These are phyloP conservation scores for Phialophora verrucosa DNA, from an alignment of 2,329 filamentous ascomycete genomes.

Conservation along the genomic window DNA sequence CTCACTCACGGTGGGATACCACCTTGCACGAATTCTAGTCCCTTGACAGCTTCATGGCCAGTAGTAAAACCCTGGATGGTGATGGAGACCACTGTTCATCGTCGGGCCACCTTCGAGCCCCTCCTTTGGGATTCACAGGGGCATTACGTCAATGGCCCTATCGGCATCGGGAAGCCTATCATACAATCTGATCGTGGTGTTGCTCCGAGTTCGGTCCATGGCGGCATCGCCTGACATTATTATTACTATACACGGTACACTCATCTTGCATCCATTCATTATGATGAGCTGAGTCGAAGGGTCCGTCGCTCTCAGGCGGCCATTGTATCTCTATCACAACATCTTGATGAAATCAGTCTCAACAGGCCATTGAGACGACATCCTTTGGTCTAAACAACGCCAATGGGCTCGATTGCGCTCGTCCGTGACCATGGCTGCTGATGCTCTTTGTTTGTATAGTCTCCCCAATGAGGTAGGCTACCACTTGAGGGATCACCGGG, in stretches of 20 bases:
- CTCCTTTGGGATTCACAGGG: neutral
- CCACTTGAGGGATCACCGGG: neutral
- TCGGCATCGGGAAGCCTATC: constrained; percentile 4
- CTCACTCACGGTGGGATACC: neutral
- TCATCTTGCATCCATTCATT: neutral
- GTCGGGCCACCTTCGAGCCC: neutral
- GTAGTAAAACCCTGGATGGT: neutral
- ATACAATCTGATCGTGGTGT: neutral
- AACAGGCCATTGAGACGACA: neutral
- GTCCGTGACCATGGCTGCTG: constrained; percentile 19
- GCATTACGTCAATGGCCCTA: constrained; percentile 19
- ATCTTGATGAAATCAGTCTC: neutral
- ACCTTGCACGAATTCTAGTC: neutral
- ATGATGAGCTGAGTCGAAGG: constrained; percentile 3
- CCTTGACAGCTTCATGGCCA: neutral
- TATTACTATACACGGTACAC: constrained; percentile 12
- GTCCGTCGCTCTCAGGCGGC: neutral
- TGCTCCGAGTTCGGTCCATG: constrained; percentile 16
- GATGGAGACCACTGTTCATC: neutral
- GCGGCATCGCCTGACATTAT: constrained; percentile 11
- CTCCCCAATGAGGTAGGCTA: constrained; percentile 47
- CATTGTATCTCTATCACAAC: neutral
- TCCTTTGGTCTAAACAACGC: neutral
- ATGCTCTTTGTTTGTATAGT: constrained; percentile 23
- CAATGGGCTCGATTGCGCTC: constrained; percentile 17